Evolutionary conservation across 331 rosid species (phyloP).

Genomic region (Rosa hybrid): DNA sequence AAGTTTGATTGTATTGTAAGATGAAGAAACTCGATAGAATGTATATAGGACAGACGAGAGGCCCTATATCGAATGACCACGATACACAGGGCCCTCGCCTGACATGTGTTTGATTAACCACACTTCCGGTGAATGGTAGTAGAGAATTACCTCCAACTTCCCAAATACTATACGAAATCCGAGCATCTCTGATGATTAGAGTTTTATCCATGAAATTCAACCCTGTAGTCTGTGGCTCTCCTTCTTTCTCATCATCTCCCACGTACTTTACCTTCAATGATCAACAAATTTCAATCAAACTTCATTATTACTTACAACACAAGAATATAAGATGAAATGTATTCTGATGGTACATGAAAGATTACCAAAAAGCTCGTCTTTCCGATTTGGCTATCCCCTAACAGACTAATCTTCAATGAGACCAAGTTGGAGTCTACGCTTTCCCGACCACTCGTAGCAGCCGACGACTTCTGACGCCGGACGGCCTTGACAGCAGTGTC

Average conservation of each 20-base stretch:
- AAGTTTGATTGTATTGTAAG: background rate
- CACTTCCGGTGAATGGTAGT: background rate
- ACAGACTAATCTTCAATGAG: slow-evolving; percentile 73
- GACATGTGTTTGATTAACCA: background rate
- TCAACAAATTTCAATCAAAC: background rate
- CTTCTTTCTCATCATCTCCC: slow-evolving; percentile 50
- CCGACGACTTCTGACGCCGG: slow-evolving; percentile 1
- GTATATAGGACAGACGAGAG: background rate
- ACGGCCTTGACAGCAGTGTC: background rate
- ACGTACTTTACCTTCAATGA: slow-evolving; percentile 72
- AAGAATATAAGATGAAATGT: background rate
- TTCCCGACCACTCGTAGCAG: slow-evolving; percentile 18
- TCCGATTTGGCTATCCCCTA: slow-evolving; percentile 86
- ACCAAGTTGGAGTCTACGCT: slow-evolving; percentile 66
- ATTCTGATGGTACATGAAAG: background rate
- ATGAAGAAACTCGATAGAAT: background rate
- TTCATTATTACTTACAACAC: background rate
- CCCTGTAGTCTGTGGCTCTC: slow-evolving; percentile 39
- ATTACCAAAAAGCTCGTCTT: slow-evolving; percentile 86
- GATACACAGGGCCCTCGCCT: background rate
- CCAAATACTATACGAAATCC: slow-evolving; percentile 86
- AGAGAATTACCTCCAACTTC: slow-evolving; percentile 72
- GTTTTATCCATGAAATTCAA: slow-evolving; percentile 68
- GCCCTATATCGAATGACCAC: background rate
- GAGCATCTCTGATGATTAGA: slow-evolving; percentile 66